Evolutionary conservation across 2,329 filamentous ascomycete species (phyloP).

Genomic region (Calonectria ilicicola): DNA sequence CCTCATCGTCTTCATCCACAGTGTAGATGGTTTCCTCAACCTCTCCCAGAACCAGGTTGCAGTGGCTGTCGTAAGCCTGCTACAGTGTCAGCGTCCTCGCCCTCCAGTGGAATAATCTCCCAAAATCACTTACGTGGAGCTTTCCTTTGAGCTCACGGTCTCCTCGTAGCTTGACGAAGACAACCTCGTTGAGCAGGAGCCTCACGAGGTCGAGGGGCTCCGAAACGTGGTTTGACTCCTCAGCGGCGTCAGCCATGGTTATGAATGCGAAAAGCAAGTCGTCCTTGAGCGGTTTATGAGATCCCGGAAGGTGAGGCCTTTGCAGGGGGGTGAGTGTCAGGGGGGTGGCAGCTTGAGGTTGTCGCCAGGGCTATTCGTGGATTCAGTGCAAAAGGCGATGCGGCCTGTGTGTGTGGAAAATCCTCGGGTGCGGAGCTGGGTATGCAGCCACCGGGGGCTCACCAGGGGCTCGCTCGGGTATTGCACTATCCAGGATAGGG

Average conservation of each 20-base stretch:
- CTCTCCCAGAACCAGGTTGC: constrained; percentile 95
- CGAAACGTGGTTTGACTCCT: constrained; percentile 78
- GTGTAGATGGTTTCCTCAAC: constrained; percentile 98
- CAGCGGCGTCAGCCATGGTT: constrained; percentile 86
- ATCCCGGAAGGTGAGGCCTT: constrained; percentile 23
- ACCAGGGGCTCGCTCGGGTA: not conserved
- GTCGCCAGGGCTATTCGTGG: constrained; percentile 32
- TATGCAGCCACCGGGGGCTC: constrained; percentile 22
- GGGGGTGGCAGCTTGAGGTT: constrained; percentile 21
- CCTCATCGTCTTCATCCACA: constrained; percentile 91
- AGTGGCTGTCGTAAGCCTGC: constrained; percentile 98
- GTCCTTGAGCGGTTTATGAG: constrained; percentile 11
- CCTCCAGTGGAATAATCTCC: not conserved
- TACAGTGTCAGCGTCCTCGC: constrained; percentile 19
- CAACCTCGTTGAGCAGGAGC: constrained; percentile 92
- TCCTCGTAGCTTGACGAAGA: constrained; percentile 96
- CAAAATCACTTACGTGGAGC: constrained; percentile 77
- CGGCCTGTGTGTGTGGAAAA: constrained; percentile 35
- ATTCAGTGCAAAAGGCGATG: constrained; percentile 37
- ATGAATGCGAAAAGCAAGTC: constrained; percentile 19
- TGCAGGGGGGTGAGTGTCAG: constrained; percentile 17
- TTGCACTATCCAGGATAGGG: constrained; percentile 23
- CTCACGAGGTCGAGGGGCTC: constrained; percentile 97
- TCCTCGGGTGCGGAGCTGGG: constrained; percentile 33
- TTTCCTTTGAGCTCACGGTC: constrained; percentile 96